Conservation (phyloP, 345 rosid species). For the Fremontodendron californicum region DNA sequence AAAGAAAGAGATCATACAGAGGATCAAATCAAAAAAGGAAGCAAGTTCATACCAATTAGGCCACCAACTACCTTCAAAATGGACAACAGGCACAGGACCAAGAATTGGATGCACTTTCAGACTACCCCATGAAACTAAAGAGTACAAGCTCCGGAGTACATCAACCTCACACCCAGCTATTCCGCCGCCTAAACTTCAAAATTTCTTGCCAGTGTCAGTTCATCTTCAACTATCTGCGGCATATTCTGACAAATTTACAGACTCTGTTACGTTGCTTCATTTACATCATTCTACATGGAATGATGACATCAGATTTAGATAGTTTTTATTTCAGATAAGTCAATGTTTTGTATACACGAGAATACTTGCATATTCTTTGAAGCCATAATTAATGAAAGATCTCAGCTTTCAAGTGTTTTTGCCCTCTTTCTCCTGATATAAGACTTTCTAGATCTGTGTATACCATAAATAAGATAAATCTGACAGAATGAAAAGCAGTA, state of each 20-base stretch:
- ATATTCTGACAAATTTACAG: neutral
- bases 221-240: neutral
- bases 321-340: neutral
- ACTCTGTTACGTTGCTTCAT: neutral
- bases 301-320: neutral
- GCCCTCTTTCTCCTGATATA: neutral
- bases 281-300: neutral
- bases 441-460: neutral
- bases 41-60: constrained; percentile 36
- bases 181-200: neutral
- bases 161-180: constrained; percentile 41
- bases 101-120: constrained; percentile 43
- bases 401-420: neutral
- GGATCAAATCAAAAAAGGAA: constrained; percentile 36
- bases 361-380: constrained; percentile 1
- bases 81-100: constrained; percentile 54
- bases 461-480: neutral
- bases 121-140: constrained; percentile 39
- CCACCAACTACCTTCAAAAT: constrained; percentile 40
- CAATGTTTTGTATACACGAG: neutral
- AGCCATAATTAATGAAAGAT: neutral
- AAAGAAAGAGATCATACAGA: constrained; percentile 22
- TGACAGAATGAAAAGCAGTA: neutral
- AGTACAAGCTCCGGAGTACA: constrained; percentile 23
- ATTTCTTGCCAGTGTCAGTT: neutral